Percentiles rank a stretch among this genome's conserved stretches.
phyloP scores from a whole-genome alignment of 768 basidiomycete genomes.

The Trametes cingulata region DNA sequence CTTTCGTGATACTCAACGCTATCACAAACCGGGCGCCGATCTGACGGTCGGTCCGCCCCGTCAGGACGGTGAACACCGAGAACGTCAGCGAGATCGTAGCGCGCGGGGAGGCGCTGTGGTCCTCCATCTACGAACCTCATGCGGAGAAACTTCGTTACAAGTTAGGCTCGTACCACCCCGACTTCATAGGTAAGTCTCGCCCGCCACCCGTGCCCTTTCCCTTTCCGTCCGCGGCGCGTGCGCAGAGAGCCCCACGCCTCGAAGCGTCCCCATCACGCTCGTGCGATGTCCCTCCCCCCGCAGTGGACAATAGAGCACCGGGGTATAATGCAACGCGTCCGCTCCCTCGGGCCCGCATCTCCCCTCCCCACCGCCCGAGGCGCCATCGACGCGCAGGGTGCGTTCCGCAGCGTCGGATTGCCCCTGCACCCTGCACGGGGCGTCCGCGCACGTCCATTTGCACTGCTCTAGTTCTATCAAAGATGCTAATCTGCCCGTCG shows the following conservation, averaged over 20 bases:
- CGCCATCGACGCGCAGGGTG: background rate
- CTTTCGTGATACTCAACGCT: background rate
- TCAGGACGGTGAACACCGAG: slow-evolving; percentile 58
- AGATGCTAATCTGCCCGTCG: slow-evolving; percentile 9
- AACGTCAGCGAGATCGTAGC: slow-evolving; percentile 68
- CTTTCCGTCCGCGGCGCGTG: slow-evolving; percentile 5
- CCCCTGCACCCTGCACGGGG: background rate
- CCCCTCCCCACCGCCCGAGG: background rate
- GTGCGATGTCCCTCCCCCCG: background rate
- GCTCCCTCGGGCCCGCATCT: slow-evolving; percentile 8
- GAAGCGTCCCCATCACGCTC: too few relatives aligned
- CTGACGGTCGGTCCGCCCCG: slow-evolving; percentile 7
- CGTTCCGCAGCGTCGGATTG: slow-evolving; percentile 8
- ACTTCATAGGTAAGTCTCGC: slow-evolving; percentile 83
- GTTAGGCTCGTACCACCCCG: slow-evolving; percentile 85
- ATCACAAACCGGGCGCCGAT: background rate
- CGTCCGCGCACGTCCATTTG: background rate
- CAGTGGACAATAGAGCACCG: background rate
- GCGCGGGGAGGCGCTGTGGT: slow-evolving; percentile 76
- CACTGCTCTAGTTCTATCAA: slow-evolving; percentile 1
- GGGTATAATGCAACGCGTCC: slow-evolving; percentile 10
- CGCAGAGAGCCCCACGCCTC: background rate
- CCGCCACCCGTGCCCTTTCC: slow-evolving; percentile 5
- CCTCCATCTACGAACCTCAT: slow-evolving; percentile 87
- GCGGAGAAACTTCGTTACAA: slow-evolving; percentile 87